Evolutionary conservation across 2,329 filamentous ascomycete genomes (phyloP).

Genomic region (Diaporthe sp.): DNA sequence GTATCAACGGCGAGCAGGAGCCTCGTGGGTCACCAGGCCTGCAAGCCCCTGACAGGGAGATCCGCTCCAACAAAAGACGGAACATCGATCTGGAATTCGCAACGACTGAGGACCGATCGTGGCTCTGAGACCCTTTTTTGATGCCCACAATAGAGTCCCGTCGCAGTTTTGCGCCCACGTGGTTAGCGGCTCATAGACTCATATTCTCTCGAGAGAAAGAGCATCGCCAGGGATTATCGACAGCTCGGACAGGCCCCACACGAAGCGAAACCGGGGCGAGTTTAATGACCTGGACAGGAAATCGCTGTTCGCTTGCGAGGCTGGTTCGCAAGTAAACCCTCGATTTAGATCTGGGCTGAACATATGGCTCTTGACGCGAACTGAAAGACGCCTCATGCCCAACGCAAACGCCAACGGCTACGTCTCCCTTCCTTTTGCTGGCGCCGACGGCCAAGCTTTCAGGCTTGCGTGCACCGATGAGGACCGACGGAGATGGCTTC

Average conservation of each 20-base stretch:
- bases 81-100: background rate
- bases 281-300: slow-evolving; percentile 19
- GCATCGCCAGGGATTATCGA: slow-evolving; percentile 17
- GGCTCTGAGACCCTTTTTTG: slow-evolving; percentile 7
- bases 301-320: background rate
- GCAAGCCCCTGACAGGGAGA: slow-evolving; percentile 32
- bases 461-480: slow-evolving; percentile 20
- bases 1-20: background rate
- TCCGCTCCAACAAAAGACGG: slow-evolving; percentile 22
- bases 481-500: slow-evolving; percentile 35
- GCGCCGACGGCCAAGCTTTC: background rate
- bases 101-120: slow-evolving; percentile 9
- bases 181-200: slow-evolving; percentile 11
- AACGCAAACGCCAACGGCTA: background rate
- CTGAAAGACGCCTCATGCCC: background rate
- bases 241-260: slow-evolving; percentile 15
- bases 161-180: slow-evolving; percentile 32
- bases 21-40: background rate
- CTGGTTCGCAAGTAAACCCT: slow-evolving; percentile 16
- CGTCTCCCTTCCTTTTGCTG: background rate
- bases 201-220: background rate
- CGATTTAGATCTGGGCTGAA: slow-evolving; percentile 2
- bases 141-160: slow-evolving; percentile 11
- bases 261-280: slow-evolving; percentile 23
- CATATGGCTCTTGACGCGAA: background rate